A percentile compares a stretch with the other conserved stretches of the same genome.
phyloP scores from a whole-genome alignment of 2,329 filamentous ascomycete genomes.

The Sclerotinia sclerotiorum region DNA sequence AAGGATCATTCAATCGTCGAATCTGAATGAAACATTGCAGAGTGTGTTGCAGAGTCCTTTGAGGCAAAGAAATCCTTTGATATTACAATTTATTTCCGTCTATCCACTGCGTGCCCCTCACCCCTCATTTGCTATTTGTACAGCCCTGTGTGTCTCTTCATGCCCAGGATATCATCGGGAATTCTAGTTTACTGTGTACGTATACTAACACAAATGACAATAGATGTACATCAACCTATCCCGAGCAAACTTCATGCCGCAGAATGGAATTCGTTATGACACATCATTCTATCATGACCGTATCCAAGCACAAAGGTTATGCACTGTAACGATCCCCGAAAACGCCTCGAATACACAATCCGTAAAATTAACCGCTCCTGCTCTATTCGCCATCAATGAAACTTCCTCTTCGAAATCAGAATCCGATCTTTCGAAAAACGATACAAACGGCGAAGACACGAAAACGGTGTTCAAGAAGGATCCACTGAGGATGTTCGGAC shows the following conservation, averaged over 20 bases:
- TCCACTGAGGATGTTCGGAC: constrained; percentile 58
- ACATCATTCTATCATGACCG: constrained; percentile 70
- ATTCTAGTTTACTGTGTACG: background rate
- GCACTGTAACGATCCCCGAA: constrained; percentile 41
- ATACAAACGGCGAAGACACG: constrained; percentile 12
- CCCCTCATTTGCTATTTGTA: constrained; percentile 1
- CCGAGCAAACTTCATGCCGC: constrained; percentile 73
- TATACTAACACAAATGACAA: background rate
- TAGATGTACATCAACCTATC: constrained; percentile 49
- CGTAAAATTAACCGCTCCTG: constrained; percentile 37
- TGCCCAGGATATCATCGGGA: background rate
- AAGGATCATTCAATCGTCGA: too few species aligned
- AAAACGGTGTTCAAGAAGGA: constrained; percentile 42
- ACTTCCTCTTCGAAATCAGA: background rate
- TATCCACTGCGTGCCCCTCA: constrained; percentile 27
- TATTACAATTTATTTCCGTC: constrained; percentile 36
- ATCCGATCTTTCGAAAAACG: constrained; percentile 5
- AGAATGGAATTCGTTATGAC: constrained; percentile 63
- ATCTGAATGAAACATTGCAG: too few species aligned
- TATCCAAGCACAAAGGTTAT: constrained; percentile 60
- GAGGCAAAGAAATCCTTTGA: too few species aligned
- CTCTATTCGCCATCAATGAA: constrained; percentile 5
- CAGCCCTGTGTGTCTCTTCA: background rate
- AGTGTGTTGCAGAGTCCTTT: too few species aligned
- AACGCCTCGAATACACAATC: constrained; percentile 21